Percentiles rank a stretch among this genome's conserved stretches.
Conservation (phyloP, 2,329 filamentous ascomycete genomes). For the Ophiostoma pallidulum region DNA sequence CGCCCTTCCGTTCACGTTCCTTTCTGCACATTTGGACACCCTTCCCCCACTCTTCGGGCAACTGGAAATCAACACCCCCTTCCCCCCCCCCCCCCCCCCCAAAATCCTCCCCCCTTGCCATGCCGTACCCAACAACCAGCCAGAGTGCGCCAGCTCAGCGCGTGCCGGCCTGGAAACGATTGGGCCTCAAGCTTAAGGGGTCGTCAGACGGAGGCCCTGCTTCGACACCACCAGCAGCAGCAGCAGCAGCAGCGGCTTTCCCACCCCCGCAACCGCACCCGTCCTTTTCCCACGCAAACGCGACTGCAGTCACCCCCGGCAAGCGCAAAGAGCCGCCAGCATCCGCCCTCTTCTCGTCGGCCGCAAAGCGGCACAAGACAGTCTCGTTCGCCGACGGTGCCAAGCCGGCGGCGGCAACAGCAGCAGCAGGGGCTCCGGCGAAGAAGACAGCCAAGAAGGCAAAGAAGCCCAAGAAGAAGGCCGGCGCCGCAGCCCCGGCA, state of each 20-base stretch:
- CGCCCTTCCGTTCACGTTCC: too few relatives aligned
- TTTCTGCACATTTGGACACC: too few relatives aligned
- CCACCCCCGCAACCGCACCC: slow-evolving; percentile 26
- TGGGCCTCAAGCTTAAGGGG: slow-evolving; percentile 53
- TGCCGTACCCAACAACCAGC: slow-evolving; percentile 34
- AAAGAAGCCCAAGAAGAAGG: slow-evolving; percentile 24
- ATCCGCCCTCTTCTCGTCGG: slow-evolving; percentile 13
- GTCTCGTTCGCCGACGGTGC: slow-evolving; percentile 40
- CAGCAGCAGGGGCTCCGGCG: slow-evolving; percentile 8
- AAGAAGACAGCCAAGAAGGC: slow-evolving; percentile 11
- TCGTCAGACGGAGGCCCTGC: slow-evolving; percentile 27
- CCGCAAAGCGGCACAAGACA: slow-evolving; percentile 32
- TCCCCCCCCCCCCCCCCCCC: background rate
- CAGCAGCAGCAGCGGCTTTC: background rate
- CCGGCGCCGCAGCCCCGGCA: slow-evolving; percentile 17
- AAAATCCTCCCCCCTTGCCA: slow-evolving; percentile 14
- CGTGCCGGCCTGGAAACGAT: slow-evolving; percentile 51
- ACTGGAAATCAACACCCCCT: background rate
- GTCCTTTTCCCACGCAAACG: slow-evolving; percentile 30
- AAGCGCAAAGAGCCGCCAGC: slow-evolving; percentile 16
- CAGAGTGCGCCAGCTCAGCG: slow-evolving; percentile 37
- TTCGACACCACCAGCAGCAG: slow-evolving; percentile 20
- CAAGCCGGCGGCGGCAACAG: slow-evolving; percentile 20
- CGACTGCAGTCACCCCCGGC: slow-evolving; percentile 5
- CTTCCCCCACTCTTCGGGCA: too few relatives aligned